Evolutionary conservation across 768 basidiomycete genomes (phyloP), one percentile per base, ranked within the genome.

Genomic region (Boletus subcaerulescens): DNA sequence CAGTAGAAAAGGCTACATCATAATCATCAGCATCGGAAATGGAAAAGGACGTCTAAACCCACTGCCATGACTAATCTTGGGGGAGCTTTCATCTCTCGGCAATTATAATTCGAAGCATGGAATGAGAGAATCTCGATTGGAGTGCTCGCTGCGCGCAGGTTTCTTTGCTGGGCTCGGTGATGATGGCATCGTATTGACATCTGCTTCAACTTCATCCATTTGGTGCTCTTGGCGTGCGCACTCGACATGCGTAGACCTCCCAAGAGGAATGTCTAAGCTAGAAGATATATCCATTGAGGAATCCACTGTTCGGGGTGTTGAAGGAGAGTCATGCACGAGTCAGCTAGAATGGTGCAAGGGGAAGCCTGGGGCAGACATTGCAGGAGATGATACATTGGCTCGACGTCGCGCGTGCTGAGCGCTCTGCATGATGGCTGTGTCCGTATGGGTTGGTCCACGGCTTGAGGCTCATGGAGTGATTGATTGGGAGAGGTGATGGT

Each of bases 391-490:
- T 45, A 71, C 29, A 42, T 63, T 71, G 7, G 60, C 65, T 40
- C 69, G 63, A n/a, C 69, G 69, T 12, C 67, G 63, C 14, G 77
- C 73, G 26, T 26, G 26, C 26, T 26, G 26, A 26, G 26, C 83
- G 76, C 40, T 84, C 80, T 8, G 78, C 75, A 58, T 85, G 86
- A 67, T 85, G 86, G 18, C 77, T 78, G 17, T 82, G 78, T 20
- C 85, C 86, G 45, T 84, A 80, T 5, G 84, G 59, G 53, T 2
- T 73, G 71, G 47, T 75, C 76, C 50, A 77, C 82, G 4, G 80
- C 72, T 31, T 91, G 85, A 5, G 91, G 91, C 3, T 91, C 91
- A 61, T 87, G 86, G 69, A 4, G 69, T 71, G 4, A 58, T 43
- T 12, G 71, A 53, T 18, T 65, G 65, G 3, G 69, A 70, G 36